phyloP scores from a whole-genome alignment of 2,329 filamentous ascomycete species.

The Xylaria sp. region DNA sequence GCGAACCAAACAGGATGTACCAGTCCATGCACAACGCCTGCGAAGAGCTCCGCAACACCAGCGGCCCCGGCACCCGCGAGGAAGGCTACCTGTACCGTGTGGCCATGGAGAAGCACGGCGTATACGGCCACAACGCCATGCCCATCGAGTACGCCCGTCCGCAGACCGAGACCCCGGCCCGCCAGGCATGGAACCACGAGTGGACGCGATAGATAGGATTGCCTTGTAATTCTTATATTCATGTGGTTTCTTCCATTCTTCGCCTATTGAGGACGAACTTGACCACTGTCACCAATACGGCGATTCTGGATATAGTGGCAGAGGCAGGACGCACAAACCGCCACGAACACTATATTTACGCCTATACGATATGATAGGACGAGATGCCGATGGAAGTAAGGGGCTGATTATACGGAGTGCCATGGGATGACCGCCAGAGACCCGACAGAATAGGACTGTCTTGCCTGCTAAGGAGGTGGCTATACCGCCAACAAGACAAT shows the following conservation, averaged over 20 bases:
- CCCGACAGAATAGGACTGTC: not conserved
- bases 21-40: constrained; percentile 86
- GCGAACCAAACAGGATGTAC: constrained; percentile 63
- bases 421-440: not conserved
- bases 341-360: not conserved
- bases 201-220: constrained; percentile 75
- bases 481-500: not conserved
- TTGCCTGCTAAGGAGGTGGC: not conserved
- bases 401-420: not conserved
- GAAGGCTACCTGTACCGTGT: constrained; percentile 83
- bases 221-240: not conserved
- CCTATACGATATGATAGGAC: not conserved
- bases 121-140: constrained; percentile 77
- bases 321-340: too few species aligned
- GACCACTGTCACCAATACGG: not conserved
- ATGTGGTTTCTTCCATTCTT: not conserved
- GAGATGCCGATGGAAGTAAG: too few species aligned
- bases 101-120: constrained; percentile 89
- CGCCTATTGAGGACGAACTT: not conserved
- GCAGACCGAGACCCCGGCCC: constrained; percentile 84
- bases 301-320: not conserved
- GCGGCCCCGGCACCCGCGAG: constrained; percentile 66
- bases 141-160: constrained; percentile 91
- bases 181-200: constrained; percentile 88
- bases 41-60: constrained; percentile 78